phyloP scores from a whole-genome alignment of 1,284 basidiomycete genomes.

The Testicularia cyperi region DNA sequence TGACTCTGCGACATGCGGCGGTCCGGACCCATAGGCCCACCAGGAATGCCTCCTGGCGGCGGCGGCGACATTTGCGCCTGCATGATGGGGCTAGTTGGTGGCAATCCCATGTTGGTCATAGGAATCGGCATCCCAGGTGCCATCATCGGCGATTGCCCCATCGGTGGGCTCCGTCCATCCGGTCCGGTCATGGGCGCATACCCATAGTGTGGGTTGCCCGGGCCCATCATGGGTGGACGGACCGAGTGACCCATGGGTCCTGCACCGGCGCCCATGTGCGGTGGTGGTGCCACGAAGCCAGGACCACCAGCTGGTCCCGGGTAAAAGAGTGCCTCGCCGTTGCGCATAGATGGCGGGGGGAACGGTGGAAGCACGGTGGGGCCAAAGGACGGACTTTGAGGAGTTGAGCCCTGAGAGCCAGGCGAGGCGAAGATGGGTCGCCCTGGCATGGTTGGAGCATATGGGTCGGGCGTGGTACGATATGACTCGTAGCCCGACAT shows the following conservation, averaged over 20 bases:
- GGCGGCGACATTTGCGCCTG: constrained; percentile 9
- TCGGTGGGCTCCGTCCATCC: constrained; percentile 11
- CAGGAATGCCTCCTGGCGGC: too few species aligned
- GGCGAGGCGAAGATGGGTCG: constrained; percentile 36
- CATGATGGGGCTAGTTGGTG: constrained; percentile 22
- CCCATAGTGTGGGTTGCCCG: constrained; percentile 17
- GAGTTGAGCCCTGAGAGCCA: constrained; percentile 32
- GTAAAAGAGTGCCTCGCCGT: constrained; percentile 30
- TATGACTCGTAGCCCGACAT: constrained; percentile 45
- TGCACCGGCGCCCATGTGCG: constrained; percentile 4
- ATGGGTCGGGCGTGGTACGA: constrained; percentile 45
- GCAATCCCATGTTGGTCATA: constrained; percentile 10
- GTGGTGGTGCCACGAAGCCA: constrained; percentile 11
- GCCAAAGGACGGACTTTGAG: constrained; percentile 34
- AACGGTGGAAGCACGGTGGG: constrained; percentile 13
- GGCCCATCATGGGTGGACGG: constrained; percentile 15
- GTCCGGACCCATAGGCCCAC: constrained; percentile 3
- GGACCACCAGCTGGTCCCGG: constrained; percentile 3
- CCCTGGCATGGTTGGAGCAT: constrained; percentile 38
- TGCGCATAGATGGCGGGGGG: constrained; percentile 19
- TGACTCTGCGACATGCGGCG: constrained; percentile 18
- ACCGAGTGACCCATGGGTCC: constrained; percentile 15
- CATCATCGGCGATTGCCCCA: constrained; percentile 30
- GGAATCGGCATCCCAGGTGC: constrained; percentile 29
- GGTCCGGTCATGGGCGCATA: constrained; percentile 7